These are phyloP conservation scores for Pseudogymnoascus verrucosus DNA, from an alignment of 2,329 filamentous ascomycete species.

Conservation along the genomic window DNA sequence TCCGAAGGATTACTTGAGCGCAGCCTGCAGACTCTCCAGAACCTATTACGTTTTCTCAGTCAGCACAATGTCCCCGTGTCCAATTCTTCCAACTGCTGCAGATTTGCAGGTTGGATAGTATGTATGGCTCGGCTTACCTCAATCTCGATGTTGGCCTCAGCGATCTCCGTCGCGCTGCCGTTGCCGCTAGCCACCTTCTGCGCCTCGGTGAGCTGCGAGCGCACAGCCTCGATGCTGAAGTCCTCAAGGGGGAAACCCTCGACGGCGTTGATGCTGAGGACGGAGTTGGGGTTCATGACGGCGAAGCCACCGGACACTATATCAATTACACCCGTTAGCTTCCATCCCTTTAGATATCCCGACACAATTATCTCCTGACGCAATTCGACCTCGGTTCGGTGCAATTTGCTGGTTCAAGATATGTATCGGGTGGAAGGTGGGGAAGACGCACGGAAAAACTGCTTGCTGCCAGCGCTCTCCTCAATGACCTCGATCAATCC, in stretches of 20 bases:
- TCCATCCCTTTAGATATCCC: neutral
- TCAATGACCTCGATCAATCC: constrained; percentile 92
- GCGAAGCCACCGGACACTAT: constrained; percentile 94
- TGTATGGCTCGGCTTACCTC: constrained; percentile 53
- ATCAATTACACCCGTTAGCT: constrained; percentile 12
- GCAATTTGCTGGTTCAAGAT: neutral
- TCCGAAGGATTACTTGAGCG: constrained; percentile 60
- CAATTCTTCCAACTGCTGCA: neutral
- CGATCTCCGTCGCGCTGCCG: constrained; percentile 94
- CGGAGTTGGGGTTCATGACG: constrained; percentile 88
- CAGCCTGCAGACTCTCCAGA: constrained; percentile 73
- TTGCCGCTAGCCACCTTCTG: constrained; percentile 87
- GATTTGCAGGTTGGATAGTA: constrained; percentile 23
- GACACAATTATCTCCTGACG: neutral
- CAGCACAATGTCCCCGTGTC: constrained; percentile 22
- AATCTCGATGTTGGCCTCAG: constrained; percentile 97
- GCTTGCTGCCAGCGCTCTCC: constrained; percentile 82
- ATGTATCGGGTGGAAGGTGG: neutral
- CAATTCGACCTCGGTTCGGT: neutral
- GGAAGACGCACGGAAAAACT: constrained; percentile 83
- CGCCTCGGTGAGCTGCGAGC: constrained; percentile 83
- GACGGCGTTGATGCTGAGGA: constrained; percentile 95
- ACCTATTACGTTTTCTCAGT: constrained; percentile 45
- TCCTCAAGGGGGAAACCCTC: constrained; percentile 93
- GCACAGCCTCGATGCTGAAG: constrained; percentile 87